These are phyloP conservation scores for Oldenlandia corymbosa DNA, from an alignment of 257 asterid genomes.

Conservation along the genomic window DNA sequence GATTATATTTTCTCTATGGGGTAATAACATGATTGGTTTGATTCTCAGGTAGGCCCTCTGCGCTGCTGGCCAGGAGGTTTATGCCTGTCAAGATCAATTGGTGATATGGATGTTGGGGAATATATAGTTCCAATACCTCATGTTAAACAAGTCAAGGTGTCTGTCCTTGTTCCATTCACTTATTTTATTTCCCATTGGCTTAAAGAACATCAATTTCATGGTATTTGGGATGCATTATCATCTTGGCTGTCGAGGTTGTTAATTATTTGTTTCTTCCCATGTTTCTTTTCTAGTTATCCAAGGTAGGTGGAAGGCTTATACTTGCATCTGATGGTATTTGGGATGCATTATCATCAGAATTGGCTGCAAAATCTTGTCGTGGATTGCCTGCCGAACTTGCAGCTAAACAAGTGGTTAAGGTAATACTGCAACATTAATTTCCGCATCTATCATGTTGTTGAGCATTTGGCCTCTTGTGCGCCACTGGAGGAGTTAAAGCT, in stretches of 20 bases:
- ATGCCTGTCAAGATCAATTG: constrained; percentile 75
- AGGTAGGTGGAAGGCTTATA: constrained; percentile 72
- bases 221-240: too few relatives aligned
- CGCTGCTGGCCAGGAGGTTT: constrained; percentile 89
- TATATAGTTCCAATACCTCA: constrained; percentile 70
- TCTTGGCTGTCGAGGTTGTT: not conserved
- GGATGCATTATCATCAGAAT: constrained; percentile 75
- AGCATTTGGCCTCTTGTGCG: not conserved
- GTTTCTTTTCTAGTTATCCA: constrained; percentile 41
- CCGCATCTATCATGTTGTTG: not conserved
- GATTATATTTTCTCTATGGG: not conserved
- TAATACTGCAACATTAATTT: constrained; percentile 11
- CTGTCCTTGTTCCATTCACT: not conserved
- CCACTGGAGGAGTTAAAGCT: not conserved
- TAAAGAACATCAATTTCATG: not conserved
- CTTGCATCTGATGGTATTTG: constrained; percentile 88
- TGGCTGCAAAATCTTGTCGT: constrained; percentile 64
- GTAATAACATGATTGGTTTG: constrained; percentile 5
- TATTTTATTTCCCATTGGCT: not conserved
- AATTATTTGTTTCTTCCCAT: not conserved
- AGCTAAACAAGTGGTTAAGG: constrained; percentile 72
- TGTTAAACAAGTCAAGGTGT: constrained; percentile 79
- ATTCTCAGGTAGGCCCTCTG: constrained; percentile 57
- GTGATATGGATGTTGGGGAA: constrained; percentile 82
- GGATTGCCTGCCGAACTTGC: constrained; percentile 83